These are phyloP conservation scores for Aspergillus sp. DNA, from an alignment of 2,329 filamentous ascomycete species.

Conservation along the genomic window DNA sequence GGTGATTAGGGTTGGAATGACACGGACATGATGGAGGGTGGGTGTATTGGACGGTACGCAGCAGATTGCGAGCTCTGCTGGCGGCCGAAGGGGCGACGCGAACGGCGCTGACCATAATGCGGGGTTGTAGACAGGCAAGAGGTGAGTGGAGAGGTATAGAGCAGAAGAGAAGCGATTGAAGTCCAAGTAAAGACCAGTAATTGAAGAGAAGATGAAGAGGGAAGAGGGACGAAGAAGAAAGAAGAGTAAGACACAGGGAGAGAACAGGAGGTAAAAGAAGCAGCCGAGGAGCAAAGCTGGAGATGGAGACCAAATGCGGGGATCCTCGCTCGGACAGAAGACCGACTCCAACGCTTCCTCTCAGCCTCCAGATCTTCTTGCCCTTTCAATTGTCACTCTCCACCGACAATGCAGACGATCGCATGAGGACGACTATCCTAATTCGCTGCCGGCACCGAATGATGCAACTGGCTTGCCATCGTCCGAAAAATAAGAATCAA, in stretches of 20 bases:
- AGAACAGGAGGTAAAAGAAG: constrained; percentile 6
- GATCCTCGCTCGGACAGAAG: constrained; percentile 9
- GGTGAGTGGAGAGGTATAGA: not conserved
- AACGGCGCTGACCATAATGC: constrained; percentile 42
- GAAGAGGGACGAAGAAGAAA: not conserved
- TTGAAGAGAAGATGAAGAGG: not conserved
- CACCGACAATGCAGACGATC: not conserved
- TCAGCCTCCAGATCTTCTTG: not conserved
- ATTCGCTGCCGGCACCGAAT: not conserved
- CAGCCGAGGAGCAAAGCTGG: not conserved
- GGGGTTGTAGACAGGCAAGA: not conserved
- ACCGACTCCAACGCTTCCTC: not conserved
- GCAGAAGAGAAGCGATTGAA: not conserved
- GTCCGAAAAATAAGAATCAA: not conserved
- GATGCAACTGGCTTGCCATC: not conserved
- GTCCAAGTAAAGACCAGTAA: not conserved
- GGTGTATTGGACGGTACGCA: constrained; percentile 87
- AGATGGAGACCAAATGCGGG: constrained; percentile 9
- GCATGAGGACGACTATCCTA: not conserved
- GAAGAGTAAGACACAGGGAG: not conserved
- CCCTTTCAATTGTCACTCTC: not conserved
- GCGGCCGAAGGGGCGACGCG: constrained; percentile 50
- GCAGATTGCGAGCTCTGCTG: constrained; percentile 57
- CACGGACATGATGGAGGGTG: constrained; percentile 89
- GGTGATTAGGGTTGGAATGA: constrained; percentile 82